Percentiles rank a stretch among this genome's conserved stretches.
These are phyloP conservation scores for Aegilops sharonensis DNA, from an alignment of 176 grass and related monocot genomes.

Conservation along the genomic window DNA sequence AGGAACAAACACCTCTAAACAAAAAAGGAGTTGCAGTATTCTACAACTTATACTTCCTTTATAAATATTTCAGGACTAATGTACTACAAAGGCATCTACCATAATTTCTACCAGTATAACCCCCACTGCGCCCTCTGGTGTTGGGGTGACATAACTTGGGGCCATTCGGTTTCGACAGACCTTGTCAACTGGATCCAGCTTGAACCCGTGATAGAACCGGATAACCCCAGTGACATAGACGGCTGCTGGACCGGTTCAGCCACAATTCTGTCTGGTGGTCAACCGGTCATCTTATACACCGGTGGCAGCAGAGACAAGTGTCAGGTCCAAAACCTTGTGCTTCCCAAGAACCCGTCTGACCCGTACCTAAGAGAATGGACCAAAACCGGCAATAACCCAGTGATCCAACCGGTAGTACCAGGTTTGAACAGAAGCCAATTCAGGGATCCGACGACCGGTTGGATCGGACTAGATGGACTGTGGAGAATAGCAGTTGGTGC, in stretches of 20 bases:
- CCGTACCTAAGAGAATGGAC: neutral
- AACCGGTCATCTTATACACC: neutral
- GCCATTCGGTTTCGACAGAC: neutral
- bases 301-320: neutral
- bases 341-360: neutral
- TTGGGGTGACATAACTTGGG: neutral
- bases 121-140: neutral
- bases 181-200: neutral
- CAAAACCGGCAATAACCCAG: neutral
- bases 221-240: neutral
- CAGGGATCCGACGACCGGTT: neutral
- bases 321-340: neutral
- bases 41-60: neutral
- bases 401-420: neutral
- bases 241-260: neutral
- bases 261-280: neutral
- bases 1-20: neutral
- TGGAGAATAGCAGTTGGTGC: neutral
- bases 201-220: neutral
- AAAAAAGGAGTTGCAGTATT: neutral
- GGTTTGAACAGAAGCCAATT: neutral
- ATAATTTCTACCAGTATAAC: neutral
- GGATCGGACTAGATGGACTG: neutral
- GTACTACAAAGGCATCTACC: neutral
- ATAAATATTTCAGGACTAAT: neutral